Conservation (phyloP, 768 basidiomycete genomes). For the Plicaturopsis crispa region DNA sequence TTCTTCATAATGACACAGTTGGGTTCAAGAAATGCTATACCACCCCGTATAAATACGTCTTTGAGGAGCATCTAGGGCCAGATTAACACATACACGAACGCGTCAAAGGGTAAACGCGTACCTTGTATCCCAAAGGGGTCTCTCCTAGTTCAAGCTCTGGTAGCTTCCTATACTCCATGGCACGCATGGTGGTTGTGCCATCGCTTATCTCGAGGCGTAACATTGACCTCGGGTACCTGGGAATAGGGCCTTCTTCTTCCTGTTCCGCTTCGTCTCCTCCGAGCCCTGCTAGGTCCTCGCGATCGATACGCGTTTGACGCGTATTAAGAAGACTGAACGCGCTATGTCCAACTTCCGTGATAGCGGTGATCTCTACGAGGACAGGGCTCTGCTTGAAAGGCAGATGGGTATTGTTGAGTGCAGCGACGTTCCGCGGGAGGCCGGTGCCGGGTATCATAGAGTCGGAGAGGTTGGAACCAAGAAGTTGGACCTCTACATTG, state of each 20-base stretch:
- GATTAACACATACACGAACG: background rate
- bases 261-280: constrained; percentile 50
- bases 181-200: constrained; percentile 59
- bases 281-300: constrained; percentile 45
- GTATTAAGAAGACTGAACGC: constrained; percentile 75
- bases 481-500: constrained; percentile 56
- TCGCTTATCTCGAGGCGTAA: constrained; percentile 72
- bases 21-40: constrained; percentile 75
- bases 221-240: constrained; percentile 78
- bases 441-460: constrained; percentile 70
- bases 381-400: constrained; percentile 34
- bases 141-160: constrained; percentile 61
- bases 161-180: constrained; percentile 71
- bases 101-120: constrained; percentile 18
- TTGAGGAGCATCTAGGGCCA: constrained; percentile 57
- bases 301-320: constrained; percentile 54
- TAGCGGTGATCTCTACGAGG: constrained; percentile 65
- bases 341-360: constrained; percentile 82
- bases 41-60: constrained; percentile 58
- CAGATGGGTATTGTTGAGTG: constrained; percentile 26
- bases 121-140: constrained; percentile 82
- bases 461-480: constrained; percentile 64
- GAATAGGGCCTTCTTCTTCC: constrained; percentile 68
- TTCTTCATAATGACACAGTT: constrained; percentile 53
- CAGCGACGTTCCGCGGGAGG: constrained; percentile 38